phyloP scores from a whole-genome alignment of 768 basidiomycete genomes.

The Trichaptum fuscoviolaceum region DNA sequence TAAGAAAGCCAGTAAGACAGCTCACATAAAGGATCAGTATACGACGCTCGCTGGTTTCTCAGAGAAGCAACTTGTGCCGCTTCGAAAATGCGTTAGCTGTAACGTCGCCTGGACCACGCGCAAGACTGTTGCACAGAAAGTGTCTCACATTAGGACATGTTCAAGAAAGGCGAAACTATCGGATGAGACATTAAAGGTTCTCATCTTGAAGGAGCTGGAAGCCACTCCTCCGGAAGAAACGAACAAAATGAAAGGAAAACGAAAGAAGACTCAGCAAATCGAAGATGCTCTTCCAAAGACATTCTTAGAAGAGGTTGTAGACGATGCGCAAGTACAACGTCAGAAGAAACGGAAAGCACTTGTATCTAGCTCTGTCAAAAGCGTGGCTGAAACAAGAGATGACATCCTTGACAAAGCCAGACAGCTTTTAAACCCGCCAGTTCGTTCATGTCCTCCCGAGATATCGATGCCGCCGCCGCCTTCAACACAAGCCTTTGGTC shows the following conservation, averaged over 20 bases:
- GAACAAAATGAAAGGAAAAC: slow-evolving; percentile 17
- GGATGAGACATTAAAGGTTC: slow-evolving; percentile 47
- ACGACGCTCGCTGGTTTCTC: slow-evolving; percentile 29
- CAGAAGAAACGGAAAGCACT: slow-evolving; percentile 33
- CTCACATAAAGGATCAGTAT: not conserved
- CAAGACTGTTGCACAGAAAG: slow-evolving; percentile 60
- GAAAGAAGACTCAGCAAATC: slow-evolving; percentile 9
- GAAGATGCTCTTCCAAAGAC: slow-evolving; percentile 30
- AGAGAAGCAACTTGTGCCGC: slow-evolving; percentile 38
- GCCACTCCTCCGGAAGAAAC: slow-evolving; percentile 12
- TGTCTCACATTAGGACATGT: slow-evolving; percentile 62
- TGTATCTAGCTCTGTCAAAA: slow-evolving; percentile 37
- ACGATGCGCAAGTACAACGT: slow-evolving; percentile 41
- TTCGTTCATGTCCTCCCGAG: slow-evolving; percentile 11
- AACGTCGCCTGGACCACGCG: slow-evolving; percentile 62
- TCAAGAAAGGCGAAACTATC: slow-evolving; percentile 53
- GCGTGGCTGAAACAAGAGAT: slow-evolving; percentile 41
- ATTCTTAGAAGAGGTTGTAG: slow-evolving; percentile 49
- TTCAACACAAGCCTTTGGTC: slow-evolving; percentile 10
- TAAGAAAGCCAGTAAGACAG: not conserved
- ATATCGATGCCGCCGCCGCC: slow-evolving; percentile 1
- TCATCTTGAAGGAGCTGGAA: slow-evolving; percentile 47
- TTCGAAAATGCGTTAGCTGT: slow-evolving; percentile 62
- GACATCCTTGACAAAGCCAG: slow-evolving; percentile 35
- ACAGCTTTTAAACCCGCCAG: slow-evolving; percentile 15